phyloP scores from a whole-genome alignment of 495 filamentous ascomycete species.

The Penicillium egyptiacum region DNA sequence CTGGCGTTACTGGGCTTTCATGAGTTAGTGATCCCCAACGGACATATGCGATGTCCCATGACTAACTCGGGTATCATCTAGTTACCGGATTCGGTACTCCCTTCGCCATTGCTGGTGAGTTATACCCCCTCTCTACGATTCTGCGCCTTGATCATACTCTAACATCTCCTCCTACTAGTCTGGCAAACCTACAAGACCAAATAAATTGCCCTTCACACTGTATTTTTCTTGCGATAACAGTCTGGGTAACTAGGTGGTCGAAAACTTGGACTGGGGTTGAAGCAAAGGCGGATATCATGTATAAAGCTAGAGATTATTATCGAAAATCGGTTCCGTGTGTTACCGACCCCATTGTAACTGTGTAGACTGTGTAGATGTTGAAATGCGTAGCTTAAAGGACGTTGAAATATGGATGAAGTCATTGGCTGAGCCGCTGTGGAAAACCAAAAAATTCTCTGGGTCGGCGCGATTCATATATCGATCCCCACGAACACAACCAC shows the following conservation, averaged over 20 bases:
- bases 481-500: slow-evolving; percentile 24
- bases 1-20: slow-evolving; percentile 78
- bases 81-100: slow-evolving; percentile 74
- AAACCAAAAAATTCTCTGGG: slow-evolving; percentile 48
- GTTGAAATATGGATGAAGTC: slow-evolving; percentile 53
- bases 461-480: slow-evolving; percentile 30
- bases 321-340: slow-evolving; percentile 23
- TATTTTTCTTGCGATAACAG: slow-evolving; percentile 24
- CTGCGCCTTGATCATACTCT: slow-evolving; percentile 13
- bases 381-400: slow-evolving; percentile 20
- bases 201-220: slow-evolving; percentile 29
- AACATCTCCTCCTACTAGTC: slow-evolving; percentile 52
- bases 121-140: slow-evolving; percentile 10
- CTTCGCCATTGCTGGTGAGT: slow-evolving; percentile 80
- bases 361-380: slow-evolving; percentile 27
- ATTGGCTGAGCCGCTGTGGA: slow-evolving; percentile 46
- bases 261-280: slow-evolving; percentile 26
- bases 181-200: slow-evolving; percentile 82
- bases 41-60: slow-evolving; percentile 9
- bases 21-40: slow-evolving; percentile 52
- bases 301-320: slow-evolving; percentile 47
- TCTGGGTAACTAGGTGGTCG: slow-evolving; percentile 22
- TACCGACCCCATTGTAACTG: slow-evolving; percentile 21
- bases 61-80: slow-evolving; percentile 43
- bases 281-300: slow-evolving; percentile 40